A percentile compares a stretch with the other conserved stretches of the same genome.
phyloP scores from a whole-genome alignment of 148 eudicot species.

The Limonium bicolor region DNA sequence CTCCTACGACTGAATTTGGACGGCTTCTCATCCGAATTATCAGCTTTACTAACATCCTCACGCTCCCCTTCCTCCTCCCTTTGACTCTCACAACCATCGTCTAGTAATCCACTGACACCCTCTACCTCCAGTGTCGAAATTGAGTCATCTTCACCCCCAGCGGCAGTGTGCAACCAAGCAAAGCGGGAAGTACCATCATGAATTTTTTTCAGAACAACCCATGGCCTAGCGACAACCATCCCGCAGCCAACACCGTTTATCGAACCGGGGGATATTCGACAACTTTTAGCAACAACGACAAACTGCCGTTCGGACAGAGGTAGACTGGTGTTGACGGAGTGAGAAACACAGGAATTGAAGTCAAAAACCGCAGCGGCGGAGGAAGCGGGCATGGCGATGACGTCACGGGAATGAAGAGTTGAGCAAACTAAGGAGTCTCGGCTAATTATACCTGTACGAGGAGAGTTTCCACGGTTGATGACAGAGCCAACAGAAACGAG shows the following conservation, averaged over 20 bases:
- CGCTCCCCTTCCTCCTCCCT: slow-evolving; percentile 3
- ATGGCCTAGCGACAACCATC: slow-evolving; percentile 25
- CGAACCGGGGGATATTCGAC: slow-evolving; percentile 24
- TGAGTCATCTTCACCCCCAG: slow-evolving; percentile 3
- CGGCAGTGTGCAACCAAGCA: slow-evolving; percentile 30
- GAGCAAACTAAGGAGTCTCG: not conserved
- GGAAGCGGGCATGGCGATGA: too few species aligned
- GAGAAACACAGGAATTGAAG: not conserved
- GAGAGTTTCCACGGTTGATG: not conserved
- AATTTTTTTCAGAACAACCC: slow-evolving; percentile 29
- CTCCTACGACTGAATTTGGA: slow-evolving; percentile 30
- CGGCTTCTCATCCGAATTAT: slow-evolving; percentile 15
- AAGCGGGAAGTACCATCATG: slow-evolving; percentile 14
- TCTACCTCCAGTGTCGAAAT: not conserved
- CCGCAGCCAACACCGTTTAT: slow-evolving; percentile 3
- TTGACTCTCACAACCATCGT: slow-evolving; percentile 1
- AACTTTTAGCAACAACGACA: not conserved
- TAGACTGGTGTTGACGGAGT: not conserved
- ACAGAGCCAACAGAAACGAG: not conserved
- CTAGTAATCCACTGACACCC: not conserved
- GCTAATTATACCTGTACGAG: not conserved
- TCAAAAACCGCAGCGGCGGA: not conserved
- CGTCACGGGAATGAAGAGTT: not conserved
- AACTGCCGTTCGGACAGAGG: not conserved
- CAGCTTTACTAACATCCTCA: slow-evolving; percentile 2